Conservation (phyloP, 345 rosid species). For the Noccaea caerulescens region DNA sequence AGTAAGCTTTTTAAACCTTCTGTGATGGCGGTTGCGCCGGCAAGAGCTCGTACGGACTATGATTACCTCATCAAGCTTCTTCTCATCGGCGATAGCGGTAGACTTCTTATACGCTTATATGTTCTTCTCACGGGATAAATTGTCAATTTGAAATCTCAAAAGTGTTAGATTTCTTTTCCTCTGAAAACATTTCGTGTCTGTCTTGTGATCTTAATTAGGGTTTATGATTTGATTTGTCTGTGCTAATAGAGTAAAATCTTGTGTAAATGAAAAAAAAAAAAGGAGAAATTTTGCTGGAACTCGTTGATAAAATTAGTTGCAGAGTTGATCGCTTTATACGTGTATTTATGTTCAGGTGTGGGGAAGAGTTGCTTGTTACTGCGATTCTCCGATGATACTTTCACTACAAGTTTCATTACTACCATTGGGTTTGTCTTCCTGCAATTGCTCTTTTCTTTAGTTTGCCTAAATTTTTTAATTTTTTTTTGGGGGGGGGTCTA, state of each 20-base stretch:
- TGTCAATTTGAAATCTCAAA: constrained; percentile 1
- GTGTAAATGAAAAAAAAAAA: neutral
- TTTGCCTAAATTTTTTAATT: neutral
- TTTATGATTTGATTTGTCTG: constrained; percentile 13
- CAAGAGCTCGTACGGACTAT: constrained; percentile 61
- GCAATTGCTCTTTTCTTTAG: neutral
- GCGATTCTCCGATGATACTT: constrained; percentile 94
- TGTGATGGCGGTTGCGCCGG: constrained; percentile 60
- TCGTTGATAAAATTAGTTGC: constrained; percentile 13
- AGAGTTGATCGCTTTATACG: constrained; percentile 21
- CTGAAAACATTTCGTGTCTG: neutral
- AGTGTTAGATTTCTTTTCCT: neutral
- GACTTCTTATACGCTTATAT: constrained; percentile 9
- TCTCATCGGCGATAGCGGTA: constrained; percentile 59
- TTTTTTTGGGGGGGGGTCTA: neutral
- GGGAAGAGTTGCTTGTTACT: constrained; percentile 94
- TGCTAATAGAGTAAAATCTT: neutral
- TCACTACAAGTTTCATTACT: constrained; percentile 89
- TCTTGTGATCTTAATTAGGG: constrained; percentile 33
- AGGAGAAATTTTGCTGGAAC: neutral
- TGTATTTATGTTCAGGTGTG: constrained; percentile 58
- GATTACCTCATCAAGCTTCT: constrained; percentile 62
- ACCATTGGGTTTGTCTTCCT: constrained; percentile 71
- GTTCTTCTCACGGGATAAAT: neutral
- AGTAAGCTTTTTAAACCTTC: neutral